These are phyloP conservation scores for Taxillus chinensis DNA, from an alignment of 164 flowering plant species.

Conservation along the genomic window DNA sequence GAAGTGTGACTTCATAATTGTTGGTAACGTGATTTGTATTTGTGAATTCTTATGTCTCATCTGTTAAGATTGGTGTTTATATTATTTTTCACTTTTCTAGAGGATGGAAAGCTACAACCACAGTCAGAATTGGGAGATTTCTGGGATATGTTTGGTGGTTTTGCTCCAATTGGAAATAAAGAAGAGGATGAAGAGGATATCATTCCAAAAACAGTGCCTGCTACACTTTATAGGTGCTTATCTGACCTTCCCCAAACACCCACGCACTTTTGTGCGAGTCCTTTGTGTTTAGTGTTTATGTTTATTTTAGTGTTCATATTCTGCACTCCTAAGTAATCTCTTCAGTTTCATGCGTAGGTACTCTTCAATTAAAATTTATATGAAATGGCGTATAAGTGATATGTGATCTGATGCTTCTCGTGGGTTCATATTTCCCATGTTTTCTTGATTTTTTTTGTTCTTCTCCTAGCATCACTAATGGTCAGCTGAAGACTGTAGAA, in stretches of 20 bases:
- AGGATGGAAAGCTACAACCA: slow-evolving; percentile 89
- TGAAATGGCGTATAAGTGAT: too few relatives aligned
- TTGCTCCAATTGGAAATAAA: slow-evolving; percentile 96
- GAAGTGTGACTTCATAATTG: slow-evolving; percentile 79
- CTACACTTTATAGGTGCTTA: slow-evolving; percentile 69
- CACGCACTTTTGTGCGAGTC: too few relatives aligned
- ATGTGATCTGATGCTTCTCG: too few relatives aligned
- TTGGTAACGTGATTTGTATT: slow-evolving; percentile 46
- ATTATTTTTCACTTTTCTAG: slow-evolving; percentile 19
- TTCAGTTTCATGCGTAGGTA: too few relatives aligned
- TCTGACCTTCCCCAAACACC: too few relatives aligned
- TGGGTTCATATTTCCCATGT: too few relatives aligned
- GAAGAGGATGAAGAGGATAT: slow-evolving; percentile 75
- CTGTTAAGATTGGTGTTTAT: too few relatives aligned
- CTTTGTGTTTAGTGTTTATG: too few relatives aligned
- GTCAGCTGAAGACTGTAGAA: slow-evolving; percentile 52
- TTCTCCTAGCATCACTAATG: slow-evolving; percentile 59
- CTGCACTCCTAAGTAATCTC: too few relatives aligned
- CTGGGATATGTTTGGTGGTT: slow-evolving; percentile 98
- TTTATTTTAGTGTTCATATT: too few relatives aligned
- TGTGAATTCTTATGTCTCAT: background rate
- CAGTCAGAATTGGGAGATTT: slow-evolving; percentile 97
- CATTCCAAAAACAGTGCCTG: slow-evolving; percentile 64
- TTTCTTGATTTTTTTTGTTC: background rate
- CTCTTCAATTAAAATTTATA: too few relatives aligned